Base-by-base conservation (phyloP, 31 red algal genomes). In the Asparagopsis taxiformis region DNA sequence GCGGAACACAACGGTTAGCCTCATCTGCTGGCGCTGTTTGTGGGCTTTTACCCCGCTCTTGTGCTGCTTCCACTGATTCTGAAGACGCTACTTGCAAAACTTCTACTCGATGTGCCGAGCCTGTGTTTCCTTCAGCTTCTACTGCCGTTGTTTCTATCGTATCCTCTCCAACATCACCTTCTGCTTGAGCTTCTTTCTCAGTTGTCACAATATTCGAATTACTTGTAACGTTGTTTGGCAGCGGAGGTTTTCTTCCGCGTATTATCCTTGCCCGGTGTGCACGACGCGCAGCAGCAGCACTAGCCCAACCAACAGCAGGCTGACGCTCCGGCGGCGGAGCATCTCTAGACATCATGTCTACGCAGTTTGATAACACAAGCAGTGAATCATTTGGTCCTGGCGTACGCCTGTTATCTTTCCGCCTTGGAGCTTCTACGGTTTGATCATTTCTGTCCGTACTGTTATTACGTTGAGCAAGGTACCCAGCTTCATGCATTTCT, bases 251-350 rank as follows among this genome's bases (percentile, higher is more conserved):
- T 1, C 74, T 21, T 1, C 25, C 28, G 21, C 87, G 87, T 23
- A 74, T 66, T 17, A 74, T 77, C 28, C 68, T 80, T 51, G 85
- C 85, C 11, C 85, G 59, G 39, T 89, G 85, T 8, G 85, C 85
- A 6, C 85, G 65, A 28, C 85, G 74, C n/a, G 85, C 74, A 25
- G 85, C 85, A 21, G 85, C 74, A n/a, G 85, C 75, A 10, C 71
- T 65, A 4, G 85, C 74, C 85, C 85, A 89, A 20, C 74, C 85
- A 35, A 31, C 60, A 31, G 85, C 74, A 38, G 85, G 85, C 19
- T 59, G 46, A 7, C 79, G 59, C 34, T 35, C 34, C 17, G 83
- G 72, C n/a, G 83, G 72, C n/a, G 34, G 44, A 17, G 55, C 49
- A 36, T 91, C 69, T 21, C 64, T 38, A 6, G 67, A 41, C 68